These are phyloP conservation scores for Gonium pectorale DNA, from an alignment of 139 green algal genomes.

Conservation along the genomic window DNA sequence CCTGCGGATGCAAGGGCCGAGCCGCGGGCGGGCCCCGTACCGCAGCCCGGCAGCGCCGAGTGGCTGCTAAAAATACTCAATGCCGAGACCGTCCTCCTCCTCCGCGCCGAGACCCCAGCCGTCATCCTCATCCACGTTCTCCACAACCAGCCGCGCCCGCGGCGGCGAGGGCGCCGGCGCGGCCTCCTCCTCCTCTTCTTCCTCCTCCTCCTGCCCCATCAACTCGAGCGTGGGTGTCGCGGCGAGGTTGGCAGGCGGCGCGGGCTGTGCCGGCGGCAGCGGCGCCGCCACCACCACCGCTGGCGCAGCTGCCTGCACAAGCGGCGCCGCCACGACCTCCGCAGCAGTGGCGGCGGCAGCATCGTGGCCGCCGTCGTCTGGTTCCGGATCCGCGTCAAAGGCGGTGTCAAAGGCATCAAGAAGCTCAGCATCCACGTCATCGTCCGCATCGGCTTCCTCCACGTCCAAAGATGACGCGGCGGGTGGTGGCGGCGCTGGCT, in stretches of 20 bases:
- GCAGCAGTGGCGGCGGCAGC: background rate
- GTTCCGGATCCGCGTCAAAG: background rate
- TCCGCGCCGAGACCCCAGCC: slow-evolving; percentile 8
- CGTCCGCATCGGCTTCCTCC: background rate
- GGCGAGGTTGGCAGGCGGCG: too few species aligned
- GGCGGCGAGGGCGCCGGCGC: background rate
- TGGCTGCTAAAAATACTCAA: slow-evolving; percentile 36
- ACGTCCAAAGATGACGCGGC: background rate
- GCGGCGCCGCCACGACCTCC: background rate
- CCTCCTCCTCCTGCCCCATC: background rate
- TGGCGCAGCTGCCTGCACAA: background rate
- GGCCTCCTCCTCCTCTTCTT: slow-evolving; percentile 4
- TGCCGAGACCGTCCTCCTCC: slow-evolving; percentile 31
- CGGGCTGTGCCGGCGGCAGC: background rate
- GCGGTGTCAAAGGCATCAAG: slow-evolving; percentile 25
- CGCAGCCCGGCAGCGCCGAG: too few species aligned
- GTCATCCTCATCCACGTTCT: slow-evolving; percentile 33
- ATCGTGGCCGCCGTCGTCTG: background rate
- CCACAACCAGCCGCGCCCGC: slow-evolving; percentile 14
- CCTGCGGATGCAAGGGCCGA: too few species aligned
- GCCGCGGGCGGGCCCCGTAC: too few species aligned
- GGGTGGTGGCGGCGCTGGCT: background rate
- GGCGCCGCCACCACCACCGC: background rate
- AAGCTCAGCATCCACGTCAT: slow-evolving; percentile 31
- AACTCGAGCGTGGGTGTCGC: background rate